A percentile compares a stretch with the other conserved stretches of the same genome.
Evolutionary conservation across 2,329 filamentous ascomycete species (phyloP).

Genomic region (Botryosphaeria agaves): DNA sequence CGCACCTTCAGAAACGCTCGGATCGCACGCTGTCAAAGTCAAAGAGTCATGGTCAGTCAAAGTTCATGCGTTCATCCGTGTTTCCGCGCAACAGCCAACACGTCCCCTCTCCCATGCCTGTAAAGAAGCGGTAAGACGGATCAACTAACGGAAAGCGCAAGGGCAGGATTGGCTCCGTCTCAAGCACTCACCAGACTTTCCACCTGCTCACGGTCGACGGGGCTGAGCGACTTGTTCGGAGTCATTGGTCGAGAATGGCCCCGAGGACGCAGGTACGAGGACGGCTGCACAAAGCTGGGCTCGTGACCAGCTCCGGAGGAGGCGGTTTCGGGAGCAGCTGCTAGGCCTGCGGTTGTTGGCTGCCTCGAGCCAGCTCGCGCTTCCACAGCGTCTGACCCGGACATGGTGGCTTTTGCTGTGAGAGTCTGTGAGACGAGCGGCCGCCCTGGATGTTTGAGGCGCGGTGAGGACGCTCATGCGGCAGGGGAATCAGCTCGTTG

Average conservation of each 20-base stretch:
- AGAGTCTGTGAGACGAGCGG: no score
- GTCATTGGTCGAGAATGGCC: constrained; percentile 7
- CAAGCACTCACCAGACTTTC: constrained; percentile 52
- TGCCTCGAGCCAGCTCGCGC: background rate
- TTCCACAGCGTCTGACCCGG: constrained; percentile 17
- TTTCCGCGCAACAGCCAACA: background rate
- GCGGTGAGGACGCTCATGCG: constrained; percentile 5
- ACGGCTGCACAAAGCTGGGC: constrained; percentile 18
- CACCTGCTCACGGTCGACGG: constrained; percentile 59
- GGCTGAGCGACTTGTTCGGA: constrained; percentile 28
- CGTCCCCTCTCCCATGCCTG: no score
- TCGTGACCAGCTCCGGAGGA: constrained; percentile 4
- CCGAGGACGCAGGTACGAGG: constrained; percentile 16
- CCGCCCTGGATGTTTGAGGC: constrained; percentile 3
- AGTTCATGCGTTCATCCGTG: background rate
- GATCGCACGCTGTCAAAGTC: constrained; percentile 52
- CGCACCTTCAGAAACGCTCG: constrained; percentile 91
- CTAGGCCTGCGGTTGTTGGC: constrained; percentile 8
- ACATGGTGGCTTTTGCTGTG: constrained; percentile 19
- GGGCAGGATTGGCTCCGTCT: constrained; percentile 3
- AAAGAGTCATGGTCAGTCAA: background rate
- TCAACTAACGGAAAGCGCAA: background rate
- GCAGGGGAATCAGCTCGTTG: no score
- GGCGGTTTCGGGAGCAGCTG: constrained; percentile 4
- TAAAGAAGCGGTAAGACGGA: background rate